These are phyloP conservation scores for Termitomyces sp. DNA, from an alignment of 768 basidiomycete species.

Conservation along the genomic window DNA sequence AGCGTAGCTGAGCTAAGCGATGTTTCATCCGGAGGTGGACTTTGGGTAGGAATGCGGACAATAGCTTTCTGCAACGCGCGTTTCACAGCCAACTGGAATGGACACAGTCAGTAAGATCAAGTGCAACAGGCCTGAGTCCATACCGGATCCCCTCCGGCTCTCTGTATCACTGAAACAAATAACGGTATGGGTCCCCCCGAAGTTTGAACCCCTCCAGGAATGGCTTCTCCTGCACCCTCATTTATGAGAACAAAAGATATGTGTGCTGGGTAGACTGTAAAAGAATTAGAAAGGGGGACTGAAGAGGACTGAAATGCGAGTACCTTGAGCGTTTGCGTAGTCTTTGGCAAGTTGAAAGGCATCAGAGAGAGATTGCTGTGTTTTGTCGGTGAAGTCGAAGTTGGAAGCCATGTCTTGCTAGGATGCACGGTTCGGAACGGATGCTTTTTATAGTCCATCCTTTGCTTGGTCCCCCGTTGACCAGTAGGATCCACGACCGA, in stretches of 20 bases:
- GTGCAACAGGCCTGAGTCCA: constrained; percentile 21
- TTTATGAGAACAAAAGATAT: constrained; percentile 79
- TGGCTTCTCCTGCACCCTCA: constrained; percentile 42
- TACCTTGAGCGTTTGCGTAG: constrained; percentile 79
- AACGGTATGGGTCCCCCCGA: constrained; percentile 43
- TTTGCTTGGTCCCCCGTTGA: background rate
- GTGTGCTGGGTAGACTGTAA: constrained; percentile 76
- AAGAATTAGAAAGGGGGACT: constrained; percentile 5
- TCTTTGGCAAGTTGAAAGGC: constrained; percentile 83
- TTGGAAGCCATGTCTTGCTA: constrained; percentile 43
- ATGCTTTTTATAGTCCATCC: background rate
- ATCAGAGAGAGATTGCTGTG: constrained; percentile 62
- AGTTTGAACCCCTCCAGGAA: constrained; percentile 29
- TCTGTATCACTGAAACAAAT: constrained; percentile 73
- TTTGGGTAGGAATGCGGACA: constrained; percentile 79
- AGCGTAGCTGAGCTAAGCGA: constrained; percentile 52
- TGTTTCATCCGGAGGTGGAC: constrained; percentile 81
- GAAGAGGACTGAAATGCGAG: constrained; percentile 8
- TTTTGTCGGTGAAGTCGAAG: constrained; percentile 85
- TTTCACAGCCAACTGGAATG: constrained; percentile 48
- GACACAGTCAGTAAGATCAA: background rate
- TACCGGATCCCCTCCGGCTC: constrained; percentile 84
- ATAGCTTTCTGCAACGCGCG: constrained; percentile 73
- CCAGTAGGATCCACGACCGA: background rate
- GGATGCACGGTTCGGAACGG: constrained; percentile 1